Percentiles rank a stretch among this genome's conserved stretches.
Conservation (phyloP, 148 eudicot species). For the Selenicereus undatus region DNA sequence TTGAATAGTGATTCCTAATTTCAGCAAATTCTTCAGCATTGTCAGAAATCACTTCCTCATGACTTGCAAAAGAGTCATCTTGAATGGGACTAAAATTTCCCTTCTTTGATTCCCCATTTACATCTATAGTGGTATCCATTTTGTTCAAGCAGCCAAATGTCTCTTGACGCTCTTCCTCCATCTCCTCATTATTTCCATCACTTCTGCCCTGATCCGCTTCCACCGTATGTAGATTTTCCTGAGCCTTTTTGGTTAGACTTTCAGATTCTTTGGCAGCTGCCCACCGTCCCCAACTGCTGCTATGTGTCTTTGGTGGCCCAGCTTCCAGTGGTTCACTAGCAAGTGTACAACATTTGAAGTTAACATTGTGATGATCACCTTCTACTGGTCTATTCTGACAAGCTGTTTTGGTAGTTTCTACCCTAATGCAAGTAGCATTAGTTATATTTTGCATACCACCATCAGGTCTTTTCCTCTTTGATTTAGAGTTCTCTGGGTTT, state of each 20-base stretch:
- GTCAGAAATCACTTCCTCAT: background rate
- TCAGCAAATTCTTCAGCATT: background rate
- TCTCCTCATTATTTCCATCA: background rate
- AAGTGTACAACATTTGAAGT: background rate
- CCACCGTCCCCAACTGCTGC: background rate
- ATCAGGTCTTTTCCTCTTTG: slow-evolving; percentile 22
- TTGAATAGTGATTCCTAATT: background rate
- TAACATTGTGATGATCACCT: background rate
- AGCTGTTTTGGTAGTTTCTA: background rate
- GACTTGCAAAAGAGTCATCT: background rate
- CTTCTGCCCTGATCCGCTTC: background rate
- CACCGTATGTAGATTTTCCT: background rate
- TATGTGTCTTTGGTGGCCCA: background rate
- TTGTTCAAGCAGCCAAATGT: background rate
- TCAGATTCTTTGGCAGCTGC: background rate
- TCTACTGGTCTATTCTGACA: background rate
- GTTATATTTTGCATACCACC: background rate
- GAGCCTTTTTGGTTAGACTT: background rate
- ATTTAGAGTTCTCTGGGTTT: slow-evolving; percentile 5
- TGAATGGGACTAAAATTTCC: background rate
- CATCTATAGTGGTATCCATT: background rate
- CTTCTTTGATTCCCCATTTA: background rate
- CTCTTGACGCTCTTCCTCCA: background rate
- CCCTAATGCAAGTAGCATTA: background rate
- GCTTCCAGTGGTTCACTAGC: background rate